Conservation (phyloP, 495 filamentous ascomycete genomes). For the Talaromyces adpressus region DNA sequence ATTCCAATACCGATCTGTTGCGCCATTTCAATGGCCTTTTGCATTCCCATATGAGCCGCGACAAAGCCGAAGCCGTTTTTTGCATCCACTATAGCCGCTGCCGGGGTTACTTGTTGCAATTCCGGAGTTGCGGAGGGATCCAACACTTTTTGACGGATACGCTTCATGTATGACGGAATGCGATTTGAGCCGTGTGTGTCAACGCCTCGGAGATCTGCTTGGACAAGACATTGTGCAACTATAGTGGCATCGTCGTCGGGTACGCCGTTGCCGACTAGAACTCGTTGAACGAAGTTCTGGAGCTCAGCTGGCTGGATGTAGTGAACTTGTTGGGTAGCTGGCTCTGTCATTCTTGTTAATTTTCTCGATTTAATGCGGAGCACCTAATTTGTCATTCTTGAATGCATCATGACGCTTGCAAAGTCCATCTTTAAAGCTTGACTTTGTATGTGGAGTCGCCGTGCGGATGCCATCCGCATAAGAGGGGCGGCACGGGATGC, state of each 20-base stretch:
- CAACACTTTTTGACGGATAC: constrained; percentile 59
- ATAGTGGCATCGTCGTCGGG: constrained; percentile 46
- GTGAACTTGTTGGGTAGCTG: not conserved
- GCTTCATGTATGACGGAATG: constrained; percentile 66
- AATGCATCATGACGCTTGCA: not conserved
- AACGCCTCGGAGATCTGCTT: constrained; percentile 69
- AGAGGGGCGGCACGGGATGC: not conserved
- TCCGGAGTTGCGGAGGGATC: constrained; percentile 49
- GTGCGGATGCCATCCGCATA: not conserved
- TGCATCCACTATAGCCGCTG: constrained; percentile 59
- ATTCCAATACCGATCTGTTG: constrained; percentile 62
- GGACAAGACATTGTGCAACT: constrained; percentile 56
- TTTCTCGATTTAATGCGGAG: not conserved
- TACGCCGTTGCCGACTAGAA: constrained; percentile 54
- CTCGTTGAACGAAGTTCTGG: constrained; percentile 31
- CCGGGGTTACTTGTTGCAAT: constrained; percentile 54
- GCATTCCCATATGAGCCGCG: constrained; percentile 57
- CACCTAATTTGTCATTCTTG: not conserved
- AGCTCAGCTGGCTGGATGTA: not conserved
- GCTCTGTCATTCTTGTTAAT: not conserved
- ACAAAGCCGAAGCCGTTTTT: constrained; percentile 72
- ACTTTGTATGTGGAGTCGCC: not conserved
- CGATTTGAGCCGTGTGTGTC: constrained; percentile 75
- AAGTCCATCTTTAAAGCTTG: not conserved
- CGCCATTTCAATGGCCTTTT: constrained; percentile 56